Evolutionary conservation across 2,329 filamentous ascomycete species (phyloP).

Genomic region (Alternaria novae-zelandiae): DNA sequence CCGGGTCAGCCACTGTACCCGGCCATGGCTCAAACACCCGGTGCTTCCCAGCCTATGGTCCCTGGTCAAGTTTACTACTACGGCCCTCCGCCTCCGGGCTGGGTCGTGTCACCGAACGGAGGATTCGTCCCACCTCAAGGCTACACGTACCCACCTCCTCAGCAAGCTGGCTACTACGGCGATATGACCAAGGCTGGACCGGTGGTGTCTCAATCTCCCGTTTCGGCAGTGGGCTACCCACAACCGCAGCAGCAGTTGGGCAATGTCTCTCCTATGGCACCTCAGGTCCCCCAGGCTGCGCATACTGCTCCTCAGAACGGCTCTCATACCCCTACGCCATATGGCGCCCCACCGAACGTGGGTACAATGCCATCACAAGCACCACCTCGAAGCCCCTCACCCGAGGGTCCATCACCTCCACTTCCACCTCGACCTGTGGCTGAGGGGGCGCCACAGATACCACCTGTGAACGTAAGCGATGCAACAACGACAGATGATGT

Average conservation of each 20-base stretch:
- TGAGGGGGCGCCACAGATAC: conserved; percentile 1
- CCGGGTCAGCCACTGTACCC: conserved; percentile 32
- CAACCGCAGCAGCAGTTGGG: conserved; percentile 6
- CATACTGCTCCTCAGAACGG: conserved; percentile 14
- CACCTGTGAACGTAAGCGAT: conserved; percentile 2
- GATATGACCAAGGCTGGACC: conserved; percentile 20
- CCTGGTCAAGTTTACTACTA: conserved; percentile 33
- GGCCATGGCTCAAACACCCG: conserved; percentile 29
- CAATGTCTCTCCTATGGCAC: conserved; percentile 5
- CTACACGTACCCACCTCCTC: conserved; percentile 16
- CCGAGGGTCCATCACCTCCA: conserved; percentile 6
- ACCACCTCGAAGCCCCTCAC: conserved; percentile 6
- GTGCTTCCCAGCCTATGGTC: conserved; percentile 10
- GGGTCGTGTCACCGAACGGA: conserved; percentile 25
- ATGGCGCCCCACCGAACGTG: not conserved
- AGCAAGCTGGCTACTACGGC: conserved; percentile 25
- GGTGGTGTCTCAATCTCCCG: conserved; percentile 14
- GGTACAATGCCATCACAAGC: not conserved
- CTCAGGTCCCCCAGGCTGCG: conserved; percentile 20
- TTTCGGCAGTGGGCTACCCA: not conserved
- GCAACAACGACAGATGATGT: not conserved
- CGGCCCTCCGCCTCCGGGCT: conserved; percentile 29
- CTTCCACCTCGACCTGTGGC: conserved; percentile 4
- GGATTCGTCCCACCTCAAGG: conserved; percentile 26
- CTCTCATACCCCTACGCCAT: not conserved